Percentiles rank a stretch among this genome's conserved stretches.
phyloP scores from a whole-genome alignment of 164 flowering plant species.

The Stephania japonica region DNA sequence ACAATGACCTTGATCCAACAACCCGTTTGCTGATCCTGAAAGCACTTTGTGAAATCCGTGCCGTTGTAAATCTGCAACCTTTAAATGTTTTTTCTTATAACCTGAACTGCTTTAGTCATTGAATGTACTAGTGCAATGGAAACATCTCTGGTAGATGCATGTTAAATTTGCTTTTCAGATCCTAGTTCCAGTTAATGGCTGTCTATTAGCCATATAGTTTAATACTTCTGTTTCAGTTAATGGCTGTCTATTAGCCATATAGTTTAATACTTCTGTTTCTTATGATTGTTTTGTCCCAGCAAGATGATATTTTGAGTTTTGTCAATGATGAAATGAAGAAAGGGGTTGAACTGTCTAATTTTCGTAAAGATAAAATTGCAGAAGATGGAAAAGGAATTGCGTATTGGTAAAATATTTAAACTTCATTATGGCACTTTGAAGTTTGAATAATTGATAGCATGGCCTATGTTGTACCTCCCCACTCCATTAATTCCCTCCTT shows the following conservation, averaged over 20 bases:
- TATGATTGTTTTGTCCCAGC: constrained; percentile 37
- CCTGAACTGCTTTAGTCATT: neutral
- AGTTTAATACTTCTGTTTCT: neutral
- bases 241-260: neutral
- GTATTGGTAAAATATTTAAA: constrained; percentile 53
- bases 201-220: neutral
- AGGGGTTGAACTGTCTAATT: constrained; percentile 45
- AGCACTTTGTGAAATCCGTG: constrained; percentile 88
- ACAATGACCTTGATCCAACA: constrained; percentile 64
- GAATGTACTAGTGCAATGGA: neutral
- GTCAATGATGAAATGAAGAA: constrained; percentile 51
- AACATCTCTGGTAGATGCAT: neutral
- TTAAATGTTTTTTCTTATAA: constrained; percentile 3
- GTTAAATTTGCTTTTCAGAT: neutral
- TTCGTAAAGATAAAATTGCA: constrained; percentile 59
- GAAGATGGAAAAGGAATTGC: constrained; percentile 51
- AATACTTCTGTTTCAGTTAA: neutral
- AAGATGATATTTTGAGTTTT: constrained; percentile 53
- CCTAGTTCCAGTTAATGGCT: neutral
- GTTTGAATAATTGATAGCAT: neutral
- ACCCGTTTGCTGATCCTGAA: constrained; percentile 60
- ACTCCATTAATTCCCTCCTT: too few relatives aligned
- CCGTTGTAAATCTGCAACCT: constrained; percentile 34
- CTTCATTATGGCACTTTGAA: neutral
- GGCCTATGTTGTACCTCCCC: too few relatives aligned